A percentile compares a stretch with the other conserved stretches of the same genome.
These are phyloP conservation scores for Phytophthora macrochlamydospora DNA, from an alignment of 352 stramenopile genomes.

Conservation along the genomic window DNA sequence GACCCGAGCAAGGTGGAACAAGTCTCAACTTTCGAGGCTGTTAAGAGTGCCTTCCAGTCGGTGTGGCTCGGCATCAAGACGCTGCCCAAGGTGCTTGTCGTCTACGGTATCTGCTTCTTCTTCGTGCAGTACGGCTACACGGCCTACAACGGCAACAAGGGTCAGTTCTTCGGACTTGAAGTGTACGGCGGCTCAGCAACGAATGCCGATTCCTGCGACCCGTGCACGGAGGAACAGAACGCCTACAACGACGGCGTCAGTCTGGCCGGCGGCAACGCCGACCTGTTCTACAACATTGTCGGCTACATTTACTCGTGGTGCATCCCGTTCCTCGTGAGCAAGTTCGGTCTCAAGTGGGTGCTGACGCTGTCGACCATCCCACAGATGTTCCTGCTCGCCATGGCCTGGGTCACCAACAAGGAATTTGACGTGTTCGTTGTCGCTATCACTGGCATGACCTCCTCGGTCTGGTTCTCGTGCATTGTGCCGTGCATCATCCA, in stretches of 20 bases:
- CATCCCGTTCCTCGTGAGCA: constrained; percentile 43
- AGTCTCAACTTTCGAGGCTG: constrained; percentile 11
- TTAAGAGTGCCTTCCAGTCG: constrained; percentile 38
- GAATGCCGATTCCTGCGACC: constrained; percentile 40
- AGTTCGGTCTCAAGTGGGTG: constrained; percentile 42
- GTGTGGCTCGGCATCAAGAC: constrained; percentile 43
- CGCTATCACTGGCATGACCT: constrained; percentile 41
- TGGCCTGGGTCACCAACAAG: constrained; percentile 35
- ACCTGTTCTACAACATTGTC: constrained; percentile 39
- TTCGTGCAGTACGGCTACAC: constrained; percentile 39
- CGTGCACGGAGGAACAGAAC: constrained; percentile 28
- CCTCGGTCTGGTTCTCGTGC: constrained; percentile 31
- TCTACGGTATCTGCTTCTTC: constrained; percentile 38
- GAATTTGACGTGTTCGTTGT: constrained; percentile 41
- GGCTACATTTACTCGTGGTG: constrained; percentile 45
- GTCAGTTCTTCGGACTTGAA: constrained; percentile 42
- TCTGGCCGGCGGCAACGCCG: constrained; percentile 40
- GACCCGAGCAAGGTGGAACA: constrained; percentile 26
- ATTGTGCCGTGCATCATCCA: constrained; percentile 40
- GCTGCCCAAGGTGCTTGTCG: constrained; percentile 38
- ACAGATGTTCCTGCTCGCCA: constrained; percentile 38
- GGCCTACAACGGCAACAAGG: constrained; percentile 36
- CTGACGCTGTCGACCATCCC: constrained; percentile 37
- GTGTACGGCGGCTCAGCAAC: constrained; percentile 33
- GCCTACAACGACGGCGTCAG: constrained; percentile 46